Evolutionary conservation across 352 stramenopile genomes (phyloP), one percentile per base, ranked within the genome.

Genomic region (Bremia lactucae): DNA sequence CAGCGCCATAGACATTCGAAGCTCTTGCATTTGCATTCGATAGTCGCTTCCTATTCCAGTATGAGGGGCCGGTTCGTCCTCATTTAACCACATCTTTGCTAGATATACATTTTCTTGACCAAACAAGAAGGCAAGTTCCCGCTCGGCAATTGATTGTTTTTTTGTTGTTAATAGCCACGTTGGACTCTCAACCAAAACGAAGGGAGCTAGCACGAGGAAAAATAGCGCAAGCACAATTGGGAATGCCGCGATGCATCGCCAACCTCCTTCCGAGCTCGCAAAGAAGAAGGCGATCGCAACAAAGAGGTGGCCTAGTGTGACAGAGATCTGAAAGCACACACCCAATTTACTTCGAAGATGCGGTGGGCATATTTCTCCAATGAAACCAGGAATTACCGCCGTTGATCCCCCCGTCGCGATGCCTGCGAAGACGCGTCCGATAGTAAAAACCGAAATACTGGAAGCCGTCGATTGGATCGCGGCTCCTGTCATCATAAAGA

Each of bases 241-340:
- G 15, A 72, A 74, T 0, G 46, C 65, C 1, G 64, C 61, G 13
- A 81, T 77, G 24, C 68, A 69, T 9, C 75, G 59, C 72, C 72
- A 85, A 13, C 72, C 67, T 4, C 14, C 43, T 28, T 54, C 59
- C 0, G 61, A 71, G 37, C 72, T 60, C 6, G 65, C 59, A 38
- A 81, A 66, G 48, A 71, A 80, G 34, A 73, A 79, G 6, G 72
- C 61, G 25, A 62, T 62, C 0, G 49, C 54, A 14, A 73, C 60
- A 7, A 80, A 24, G 6, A 80, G 25, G 22, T 76, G 57, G 11
- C 70, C 68, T 6, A 79, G 24, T 0, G 57, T 60, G 33, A 85
- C 59, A 9, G 49, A 52, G 16, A 82, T 65, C 42, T 85, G 72
- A 26, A 78, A 63, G 10, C 49, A 59, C 22, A 58, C 53, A 18